Evolutionary conservation across 345 rosid species (phyloP).

Genomic region (Raphanus sativus): DNA sequence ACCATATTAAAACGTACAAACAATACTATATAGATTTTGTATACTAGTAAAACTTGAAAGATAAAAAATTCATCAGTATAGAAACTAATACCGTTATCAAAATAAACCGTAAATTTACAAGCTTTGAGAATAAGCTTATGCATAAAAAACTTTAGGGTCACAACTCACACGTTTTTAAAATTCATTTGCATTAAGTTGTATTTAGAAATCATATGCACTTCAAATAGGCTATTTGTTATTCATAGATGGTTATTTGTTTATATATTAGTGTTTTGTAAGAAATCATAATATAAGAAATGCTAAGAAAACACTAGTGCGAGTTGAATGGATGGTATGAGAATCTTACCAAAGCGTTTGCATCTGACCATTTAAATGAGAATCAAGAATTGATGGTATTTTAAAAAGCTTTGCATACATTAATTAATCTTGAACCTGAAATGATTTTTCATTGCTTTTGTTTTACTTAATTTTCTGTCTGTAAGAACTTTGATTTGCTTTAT

Average conservation of each 20-base stretch:
- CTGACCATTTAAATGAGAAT: background rate
- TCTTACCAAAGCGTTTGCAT: background rate
- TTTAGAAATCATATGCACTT: background rate
- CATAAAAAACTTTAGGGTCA: background rate
- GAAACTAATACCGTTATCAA: background rate
- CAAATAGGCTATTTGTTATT: background rate
- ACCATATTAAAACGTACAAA: background rate
- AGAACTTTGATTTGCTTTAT: conserved; percentile 2
- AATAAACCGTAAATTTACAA: background rate
- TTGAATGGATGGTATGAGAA: background rate
- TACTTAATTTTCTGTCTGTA: background rate
- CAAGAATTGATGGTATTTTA: background rate
- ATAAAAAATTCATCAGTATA: background rate
- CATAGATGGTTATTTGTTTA: background rate
- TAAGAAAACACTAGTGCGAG: background rate
- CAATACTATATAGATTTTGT: background rate
- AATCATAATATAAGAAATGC: background rate
- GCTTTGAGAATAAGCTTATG: background rate
- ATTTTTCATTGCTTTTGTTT: conserved; percentile 11
- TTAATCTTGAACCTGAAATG: conserved; percentile 3
- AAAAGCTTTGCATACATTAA: background rate
- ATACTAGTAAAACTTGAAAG: background rate
- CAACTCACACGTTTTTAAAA: background rate
- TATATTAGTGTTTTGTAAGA: background rate
- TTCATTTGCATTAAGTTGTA: background rate